These are phyloP conservation scores for Oemleria cerasiformis DNA, from an alignment of 306 rosid species.

Conservation along the genomic window DNA sequence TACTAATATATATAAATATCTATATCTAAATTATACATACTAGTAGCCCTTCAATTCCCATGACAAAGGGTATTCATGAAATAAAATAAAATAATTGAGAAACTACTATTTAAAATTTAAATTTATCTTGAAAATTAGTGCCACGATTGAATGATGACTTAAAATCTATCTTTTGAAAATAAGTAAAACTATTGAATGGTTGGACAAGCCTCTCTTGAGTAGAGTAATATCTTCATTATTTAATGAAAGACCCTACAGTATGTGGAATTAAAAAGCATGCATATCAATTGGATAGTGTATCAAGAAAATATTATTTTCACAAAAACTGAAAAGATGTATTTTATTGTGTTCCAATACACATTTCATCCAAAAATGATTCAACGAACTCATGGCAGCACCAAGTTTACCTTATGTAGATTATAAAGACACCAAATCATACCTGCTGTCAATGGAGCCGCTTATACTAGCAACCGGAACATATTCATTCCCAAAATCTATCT, in stretches of 20 bases:
- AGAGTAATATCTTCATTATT: not conserved
- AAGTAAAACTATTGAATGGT: not conserved
- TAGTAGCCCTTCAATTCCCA: not conserved
- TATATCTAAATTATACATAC: no score
- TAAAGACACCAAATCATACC: conserved; percentile 42
- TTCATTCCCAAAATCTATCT: conserved; percentile 66
- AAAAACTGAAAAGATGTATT: not conserved
- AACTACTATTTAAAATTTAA: no score
- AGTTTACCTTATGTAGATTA: not conserved
- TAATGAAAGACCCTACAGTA: not conserved
- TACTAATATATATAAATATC: no score
- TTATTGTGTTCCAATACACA: no score
- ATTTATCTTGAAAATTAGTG: no score
- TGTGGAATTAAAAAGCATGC: not conserved
- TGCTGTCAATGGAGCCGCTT: conserved; percentile 63
- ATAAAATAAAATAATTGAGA: no score
- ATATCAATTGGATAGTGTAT: not conserved
- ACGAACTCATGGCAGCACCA: conserved; percentile 2
- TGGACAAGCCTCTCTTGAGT: not conserved
- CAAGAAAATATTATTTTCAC: not conserved
- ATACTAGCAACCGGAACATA: conserved; percentile 85
- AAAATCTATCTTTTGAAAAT: no score
- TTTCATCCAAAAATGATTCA: conserved; percentile 2
- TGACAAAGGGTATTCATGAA: not conserved
- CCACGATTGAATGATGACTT: no score